Conservation (phyloP, 495 filamentous ascomycete species). For the Neurospora sp. region DNA sequence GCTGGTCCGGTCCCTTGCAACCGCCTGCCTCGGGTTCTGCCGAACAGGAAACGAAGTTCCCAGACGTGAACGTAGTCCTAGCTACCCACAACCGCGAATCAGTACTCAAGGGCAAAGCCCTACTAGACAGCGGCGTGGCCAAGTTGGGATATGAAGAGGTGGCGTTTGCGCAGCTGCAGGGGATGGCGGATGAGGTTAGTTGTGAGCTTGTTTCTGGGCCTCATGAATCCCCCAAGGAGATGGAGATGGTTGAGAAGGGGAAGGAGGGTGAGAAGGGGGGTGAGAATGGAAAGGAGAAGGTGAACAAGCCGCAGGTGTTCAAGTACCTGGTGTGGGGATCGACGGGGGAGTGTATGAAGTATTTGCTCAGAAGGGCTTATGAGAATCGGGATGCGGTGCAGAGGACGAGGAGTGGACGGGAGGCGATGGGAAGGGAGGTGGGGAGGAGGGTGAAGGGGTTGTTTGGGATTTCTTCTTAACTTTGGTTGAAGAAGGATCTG, state of each 20-base stretch:
- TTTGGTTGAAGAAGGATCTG: too few species aligned
- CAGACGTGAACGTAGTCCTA: slow-evolving; percentile 60
- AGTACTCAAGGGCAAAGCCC: slow-evolving; percentile 54
- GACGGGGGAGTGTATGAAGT: slow-evolving; percentile 89
- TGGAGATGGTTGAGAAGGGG: background rate
- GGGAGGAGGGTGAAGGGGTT: slow-evolving; percentile 45
- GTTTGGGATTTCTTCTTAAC: slow-evolving; percentile 25
- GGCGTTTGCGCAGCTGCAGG: slow-evolving; percentile 83
- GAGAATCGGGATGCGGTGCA: slow-evolving; percentile 87
- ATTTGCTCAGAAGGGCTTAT: slow-evolving; percentile 70
- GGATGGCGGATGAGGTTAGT: slow-evolving; percentile 94
- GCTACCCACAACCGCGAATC: slow-evolving; percentile 90
- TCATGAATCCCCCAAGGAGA: slow-evolving; percentile 23
- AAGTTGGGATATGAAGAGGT: slow-evolving; percentile 44
- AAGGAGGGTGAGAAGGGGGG: background rate
- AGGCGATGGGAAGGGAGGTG: slow-evolving; percentile 66
- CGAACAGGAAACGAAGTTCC: slow-evolving; percentile 38
- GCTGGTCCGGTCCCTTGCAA: slow-evolving; percentile 42
- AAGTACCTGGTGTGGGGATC: slow-evolving; percentile 93
- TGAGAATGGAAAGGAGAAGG: slow-evolving; percentile 5
- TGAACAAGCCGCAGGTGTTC: slow-evolving; percentile 53
- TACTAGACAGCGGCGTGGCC: slow-evolving; percentile 18
- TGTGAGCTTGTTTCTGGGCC: slow-evolving; percentile 56
- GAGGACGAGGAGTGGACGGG: slow-evolving; percentile 62
- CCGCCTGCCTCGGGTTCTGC: slow-evolving; percentile 20